A percentile compares a stretch with the other conserved stretches of the same genome.
Conservation (phyloP, 768 basidiomycete genomes). For the Auriscalpium microsporum region DNA sequence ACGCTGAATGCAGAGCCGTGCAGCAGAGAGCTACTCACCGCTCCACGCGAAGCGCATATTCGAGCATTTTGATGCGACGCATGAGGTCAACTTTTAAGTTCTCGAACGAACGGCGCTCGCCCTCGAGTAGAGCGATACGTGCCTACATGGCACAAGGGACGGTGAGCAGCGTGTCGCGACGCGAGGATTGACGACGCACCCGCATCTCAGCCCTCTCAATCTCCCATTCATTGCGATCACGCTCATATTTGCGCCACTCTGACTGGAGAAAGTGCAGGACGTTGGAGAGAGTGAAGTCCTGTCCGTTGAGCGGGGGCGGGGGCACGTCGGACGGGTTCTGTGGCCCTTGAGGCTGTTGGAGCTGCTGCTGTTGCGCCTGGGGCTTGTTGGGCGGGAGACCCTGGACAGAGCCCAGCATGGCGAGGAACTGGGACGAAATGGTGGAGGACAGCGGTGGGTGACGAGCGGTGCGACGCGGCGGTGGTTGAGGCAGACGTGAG, state of each 20-base stretch:
- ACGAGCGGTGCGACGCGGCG: not conserved
- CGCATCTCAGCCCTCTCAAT: conserved; percentile 99
- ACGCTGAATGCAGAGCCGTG: conserved; percentile 15
- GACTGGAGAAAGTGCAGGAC: conserved; percentile 97
- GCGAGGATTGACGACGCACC: conserved; percentile 40
- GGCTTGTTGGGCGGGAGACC: conserved; percentile 22
- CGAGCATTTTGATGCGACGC: conserved; percentile 98
- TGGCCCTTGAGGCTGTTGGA: conserved; percentile 44
- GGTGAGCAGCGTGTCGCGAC: conserved; percentile 18
- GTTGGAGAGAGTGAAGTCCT: conserved; percentile 87
- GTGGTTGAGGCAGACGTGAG: conserved; percentile 1
- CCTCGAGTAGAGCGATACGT: conserved; percentile 93
- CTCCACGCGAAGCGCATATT: conserved; percentile 94
- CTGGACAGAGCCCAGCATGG: conserved; percentile 66
- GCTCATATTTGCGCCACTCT: conserved; percentile 96
- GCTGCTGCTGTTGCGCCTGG: conserved; percentile 45
- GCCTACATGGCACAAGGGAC: conserved; percentile 45
- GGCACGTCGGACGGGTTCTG: conserved; percentile 48
- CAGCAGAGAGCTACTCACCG: conserved; percentile 49
- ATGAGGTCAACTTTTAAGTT: conserved; percentile 94
- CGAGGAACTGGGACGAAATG: conserved; percentile 23
- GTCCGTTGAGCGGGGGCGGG: conserved; percentile 76
- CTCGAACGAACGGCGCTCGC: conserved; percentile 93
- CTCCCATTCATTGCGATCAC: conserved; percentile 99
- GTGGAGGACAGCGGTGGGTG: conserved; percentile 13